phyloP scores from a whole-genome alignment of 208 protist genomes.

The Leishmania tarentolae region DNA sequence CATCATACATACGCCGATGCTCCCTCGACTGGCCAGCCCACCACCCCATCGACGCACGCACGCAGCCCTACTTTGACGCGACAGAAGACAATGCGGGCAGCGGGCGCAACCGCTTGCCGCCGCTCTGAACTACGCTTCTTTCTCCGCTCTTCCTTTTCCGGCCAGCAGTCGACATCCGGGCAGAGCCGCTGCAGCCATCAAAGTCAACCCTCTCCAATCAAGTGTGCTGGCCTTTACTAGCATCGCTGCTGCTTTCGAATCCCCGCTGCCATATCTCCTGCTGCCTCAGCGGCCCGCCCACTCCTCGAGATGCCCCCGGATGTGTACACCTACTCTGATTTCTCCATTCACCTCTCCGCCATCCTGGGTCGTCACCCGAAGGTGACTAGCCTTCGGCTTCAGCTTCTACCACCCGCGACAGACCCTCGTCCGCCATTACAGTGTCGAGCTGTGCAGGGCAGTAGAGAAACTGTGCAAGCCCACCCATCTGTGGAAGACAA shows the following conservation, averaged over 20 bases:
- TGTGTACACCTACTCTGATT: constrained; percentile 15
- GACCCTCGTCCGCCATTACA: no score
- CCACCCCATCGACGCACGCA: neutral
- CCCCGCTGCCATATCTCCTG: neutral
- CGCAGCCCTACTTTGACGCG: neutral
- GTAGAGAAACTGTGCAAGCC: neutral
- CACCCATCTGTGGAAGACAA: neutral
- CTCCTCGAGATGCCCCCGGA: constrained; percentile 3
- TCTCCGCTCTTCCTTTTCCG: neutral
- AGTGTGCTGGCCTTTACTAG: neutral
- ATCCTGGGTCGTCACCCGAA: constrained; percentile 14
- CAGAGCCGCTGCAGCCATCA: neutral
- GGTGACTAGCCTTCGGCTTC: constrained; percentile 5
- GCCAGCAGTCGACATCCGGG: neutral
- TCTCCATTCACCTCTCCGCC: neutral
- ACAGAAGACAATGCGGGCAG: neutral
- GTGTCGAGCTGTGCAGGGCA: neutral
- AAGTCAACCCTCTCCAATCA: neutral
- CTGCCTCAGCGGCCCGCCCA: no score
- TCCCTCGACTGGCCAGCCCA: neutral
- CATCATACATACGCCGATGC: neutral
- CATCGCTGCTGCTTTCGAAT: neutral
- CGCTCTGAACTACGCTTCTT: neutral
- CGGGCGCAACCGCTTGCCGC: neutral
- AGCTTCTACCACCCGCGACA: constrained; percentile 8